Evolutionary conservation across 116 monocot genomes (phyloP).

Genomic region (Papilionanthe hybrid): DNA sequence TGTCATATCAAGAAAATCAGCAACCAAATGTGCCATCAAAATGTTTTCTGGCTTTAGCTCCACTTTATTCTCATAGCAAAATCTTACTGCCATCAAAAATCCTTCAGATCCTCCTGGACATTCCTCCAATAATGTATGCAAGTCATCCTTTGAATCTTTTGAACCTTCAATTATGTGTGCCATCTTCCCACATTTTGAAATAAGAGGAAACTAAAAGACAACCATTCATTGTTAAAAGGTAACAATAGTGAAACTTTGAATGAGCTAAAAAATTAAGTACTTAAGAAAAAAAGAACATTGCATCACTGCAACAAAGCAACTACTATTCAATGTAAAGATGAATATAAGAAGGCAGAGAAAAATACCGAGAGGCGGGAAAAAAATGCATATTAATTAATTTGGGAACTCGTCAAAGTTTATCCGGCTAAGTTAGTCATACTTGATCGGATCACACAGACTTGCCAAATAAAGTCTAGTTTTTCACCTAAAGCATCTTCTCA

Average conservation of each 20-base stretch:
- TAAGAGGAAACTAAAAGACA: conserved; percentile 48
- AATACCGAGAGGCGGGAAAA: not conserved
- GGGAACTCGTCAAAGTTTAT: too few relatives aligned
- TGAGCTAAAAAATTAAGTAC: not conserved
- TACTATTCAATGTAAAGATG: not conserved
- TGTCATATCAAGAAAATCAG: conserved; percentile 56
- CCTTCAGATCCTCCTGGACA: conserved; percentile 49
- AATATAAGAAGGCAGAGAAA: not conserved
- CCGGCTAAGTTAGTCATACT: too few relatives aligned
- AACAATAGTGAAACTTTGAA: conserved; percentile 1
- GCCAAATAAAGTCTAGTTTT: too few relatives aligned
- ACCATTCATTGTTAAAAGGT: not conserved
- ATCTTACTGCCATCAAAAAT: conserved; percentile 36
- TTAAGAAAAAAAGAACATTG: not conserved
- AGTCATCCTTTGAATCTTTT: conserved; percentile 11
- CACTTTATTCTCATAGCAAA: conserved; percentile 41
- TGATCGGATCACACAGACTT: too few relatives aligned
- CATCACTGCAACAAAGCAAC: not conserved
- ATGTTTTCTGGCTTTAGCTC: conserved; percentile 33
- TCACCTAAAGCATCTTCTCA: too few relatives aligned
- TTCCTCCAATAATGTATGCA: conserved; percentile 13
- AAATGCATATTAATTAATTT: not conserved
- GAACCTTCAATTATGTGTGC: conserved; percentile 18
- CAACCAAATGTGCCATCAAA: conserved; percentile 22
- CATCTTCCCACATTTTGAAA: conserved; percentile 54